Percentiles rank a stretch among this genome's conserved stretches.
phyloP scores from a whole-genome alignment of 495 filamentous ascomycete genomes.

The Aspergillus funiculosus region DNA sequence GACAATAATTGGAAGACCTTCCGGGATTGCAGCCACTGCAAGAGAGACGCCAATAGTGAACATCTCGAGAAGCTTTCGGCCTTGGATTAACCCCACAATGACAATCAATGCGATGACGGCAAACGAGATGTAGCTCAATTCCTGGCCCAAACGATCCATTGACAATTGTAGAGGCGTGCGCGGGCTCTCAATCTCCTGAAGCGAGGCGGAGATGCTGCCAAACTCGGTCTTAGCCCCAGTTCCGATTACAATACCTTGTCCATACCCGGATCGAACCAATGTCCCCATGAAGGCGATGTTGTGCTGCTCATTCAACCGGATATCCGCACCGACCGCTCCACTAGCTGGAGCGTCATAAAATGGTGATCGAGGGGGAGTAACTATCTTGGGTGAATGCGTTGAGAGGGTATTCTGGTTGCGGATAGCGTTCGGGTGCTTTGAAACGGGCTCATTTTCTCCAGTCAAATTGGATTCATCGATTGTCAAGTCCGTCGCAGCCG shows the following conservation, averaged over 20 bases:
- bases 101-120: constrained; percentile 91
- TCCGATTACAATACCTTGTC: constrained; percentile 90
- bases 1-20: constrained; percentile 96
- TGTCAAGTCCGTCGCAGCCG: constrained; percentile 74
- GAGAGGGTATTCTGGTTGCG: constrained; percentile 21
- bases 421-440: constrained; percentile 64
- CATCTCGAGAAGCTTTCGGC: constrained; percentile 84
- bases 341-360: constrained; percentile 56
- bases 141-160: constrained; percentile 94
- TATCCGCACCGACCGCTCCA: constrained; percentile 59
- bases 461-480: constrained; percentile 98
- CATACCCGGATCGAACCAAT: constrained; percentile 90
- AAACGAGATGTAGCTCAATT: constrained; percentile 93
- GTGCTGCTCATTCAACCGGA: constrained; percentile 58
- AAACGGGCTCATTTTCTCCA: constrained; percentile 89
- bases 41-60: constrained; percentile 97
- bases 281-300: constrained; percentile 99
- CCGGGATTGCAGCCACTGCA: constrained; percentile 93
- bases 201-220: constrained; percentile 86
- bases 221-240: constrained; percentile 93
- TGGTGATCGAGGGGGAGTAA: constrained; percentile 47
- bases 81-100: constrained; percentile 79
- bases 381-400: constrained; percentile 22
- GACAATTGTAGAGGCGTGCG: constrained; percentile 87
- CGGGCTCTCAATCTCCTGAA: constrained; percentile 91